Percentiles rank a stretch among this genome's conserved stretches.
Evolutionary conservation across 768 basidiomycete genomes (phyloP).

Genomic region (Lentinula detonsa): DNA sequence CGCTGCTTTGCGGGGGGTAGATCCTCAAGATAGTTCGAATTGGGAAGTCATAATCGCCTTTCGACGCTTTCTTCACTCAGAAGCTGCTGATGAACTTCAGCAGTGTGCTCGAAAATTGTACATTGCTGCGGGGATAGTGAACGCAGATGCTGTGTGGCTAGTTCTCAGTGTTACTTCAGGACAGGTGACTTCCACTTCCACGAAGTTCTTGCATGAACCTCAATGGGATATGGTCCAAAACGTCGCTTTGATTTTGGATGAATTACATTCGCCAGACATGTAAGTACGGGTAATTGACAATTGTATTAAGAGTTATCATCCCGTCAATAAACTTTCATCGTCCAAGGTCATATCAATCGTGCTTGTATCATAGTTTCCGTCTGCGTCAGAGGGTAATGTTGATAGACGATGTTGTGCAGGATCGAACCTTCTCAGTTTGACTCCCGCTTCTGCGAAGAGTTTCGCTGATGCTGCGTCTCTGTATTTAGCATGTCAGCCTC

Average conservation of each 20-base stretch:
- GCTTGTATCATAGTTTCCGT: conserved; percentile 14
- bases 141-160: conserved; percentile 85
- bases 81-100: conserved; percentile 74
- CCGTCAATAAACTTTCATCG: background rate
- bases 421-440: conserved; percentile 69
- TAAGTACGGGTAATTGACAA: background rate
- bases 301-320: background rate
- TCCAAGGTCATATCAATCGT: background rate
- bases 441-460: conserved; percentile 76
- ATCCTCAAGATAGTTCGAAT: conserved; percentile 58
- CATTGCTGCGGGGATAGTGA: conserved; percentile 46
- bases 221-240: conserved; percentile 60
- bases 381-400: conserved; percentile 17
- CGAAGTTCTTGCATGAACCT: conserved; percentile 45
- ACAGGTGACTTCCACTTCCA: conserved; percentile 26
- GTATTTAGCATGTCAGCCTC: conserved; percentile 2
- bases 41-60: conserved; percentile 83
- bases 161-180: conserved; percentile 53
- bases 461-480: conserved; percentile 80
- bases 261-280: background rate
- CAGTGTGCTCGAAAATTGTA: conserved; percentile 60
- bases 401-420: conserved; percentile 27
- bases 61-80: conserved; percentile 65
- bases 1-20: conserved; percentile 58
- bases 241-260: conserved; percentile 25